Percentiles rank a stretch among this genome's conserved stretches.
Conservation (phyloP, 2,329 filamentous ascomycete species). For the Periconia digitata region DNA sequence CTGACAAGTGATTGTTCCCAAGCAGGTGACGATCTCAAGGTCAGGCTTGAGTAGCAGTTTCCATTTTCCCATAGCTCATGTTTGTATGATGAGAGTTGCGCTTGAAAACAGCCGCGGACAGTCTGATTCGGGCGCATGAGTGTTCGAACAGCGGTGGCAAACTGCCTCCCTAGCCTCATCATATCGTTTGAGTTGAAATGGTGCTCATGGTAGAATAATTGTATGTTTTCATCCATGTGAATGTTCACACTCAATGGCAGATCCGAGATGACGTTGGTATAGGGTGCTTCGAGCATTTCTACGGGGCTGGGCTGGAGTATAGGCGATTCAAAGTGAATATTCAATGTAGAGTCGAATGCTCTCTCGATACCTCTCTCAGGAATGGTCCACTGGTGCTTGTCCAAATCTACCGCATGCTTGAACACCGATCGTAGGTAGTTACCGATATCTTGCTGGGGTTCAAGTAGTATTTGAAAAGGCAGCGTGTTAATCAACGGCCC, state of each 20-base stretch:
- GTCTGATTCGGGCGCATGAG: background rate
- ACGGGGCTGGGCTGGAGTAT: background rate
- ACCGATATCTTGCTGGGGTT: background rate
- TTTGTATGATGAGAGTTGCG: background rate
- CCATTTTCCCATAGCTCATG: constrained; percentile 15
- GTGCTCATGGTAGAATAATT: constrained; percentile 6
- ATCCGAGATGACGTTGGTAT: constrained; percentile 7
- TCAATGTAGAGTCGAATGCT: constrained; percentile 12
- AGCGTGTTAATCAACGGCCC: constrained; percentile 41
- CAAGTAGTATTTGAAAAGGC: constrained; percentile 12
- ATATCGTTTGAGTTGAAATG: constrained; percentile 2
- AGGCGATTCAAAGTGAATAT: constrained; percentile 11
- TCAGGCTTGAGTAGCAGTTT: constrained; percentile 1
- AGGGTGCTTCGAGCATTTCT: too few relatives aligned
- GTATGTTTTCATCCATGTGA: background rate
- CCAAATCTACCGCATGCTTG: constrained; percentile 5
- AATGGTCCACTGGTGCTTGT: constrained; percentile 10
- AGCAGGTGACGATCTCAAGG: constrained; percentile 11
- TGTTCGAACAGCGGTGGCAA: background rate
- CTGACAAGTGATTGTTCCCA: too few relatives aligned
- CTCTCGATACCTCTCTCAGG: constrained; percentile 12
- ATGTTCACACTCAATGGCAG: constrained; percentile 10
- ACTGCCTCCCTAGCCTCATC: background rate
- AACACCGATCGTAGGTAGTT: constrained; percentile 11
- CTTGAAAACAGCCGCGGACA: background rate